Conservation (phyloP, 306 rosid genomes). For the Trifolium dubium region DNA sequence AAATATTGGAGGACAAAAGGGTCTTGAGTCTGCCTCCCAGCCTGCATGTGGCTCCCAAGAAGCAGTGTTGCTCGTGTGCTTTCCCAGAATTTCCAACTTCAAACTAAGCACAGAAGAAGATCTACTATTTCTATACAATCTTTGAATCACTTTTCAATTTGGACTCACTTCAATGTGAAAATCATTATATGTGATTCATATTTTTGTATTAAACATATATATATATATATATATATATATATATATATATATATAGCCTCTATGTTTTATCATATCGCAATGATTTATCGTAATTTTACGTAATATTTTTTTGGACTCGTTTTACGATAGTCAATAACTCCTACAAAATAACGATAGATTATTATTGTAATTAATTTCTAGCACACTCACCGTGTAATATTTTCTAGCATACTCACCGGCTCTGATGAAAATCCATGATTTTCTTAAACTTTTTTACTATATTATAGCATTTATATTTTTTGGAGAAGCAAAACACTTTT, state of each 20-base stretch:
- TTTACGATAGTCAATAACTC: too few species aligned
- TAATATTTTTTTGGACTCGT: too few species aligned
- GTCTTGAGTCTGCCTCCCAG: conserved; percentile 6
- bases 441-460: too few species aligned
- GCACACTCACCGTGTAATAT: too few species aligned
- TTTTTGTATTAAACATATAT: background rate
- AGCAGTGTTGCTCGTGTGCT: conserved; percentile 49
- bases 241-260: too few species aligned
- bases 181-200: conserved; percentile 5
- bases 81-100: conserved; percentile 41
- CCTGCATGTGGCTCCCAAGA: conserved; percentile 39
- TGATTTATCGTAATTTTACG: too few species aligned
- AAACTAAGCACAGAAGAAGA: conserved; percentile 13
- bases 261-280: too few species aligned
- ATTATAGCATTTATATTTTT: background rate
- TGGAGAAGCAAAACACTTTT: background rate
- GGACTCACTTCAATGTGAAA: conserved; percentile 24
- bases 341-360: too few species aligned
- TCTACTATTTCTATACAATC: conserved; percentile 36
- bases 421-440: background rate
- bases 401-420: background rate
- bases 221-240: too few species aligned
- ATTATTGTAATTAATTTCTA: too few species aligned
- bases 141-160: conserved; percentile 35
- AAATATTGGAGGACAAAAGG: conserved; percentile 36